These are phyloP conservation scores for Claviceps spartinae DNA, from an alignment of 2,329 filamentous ascomycete genomes.

Conservation along the genomic window DNA sequence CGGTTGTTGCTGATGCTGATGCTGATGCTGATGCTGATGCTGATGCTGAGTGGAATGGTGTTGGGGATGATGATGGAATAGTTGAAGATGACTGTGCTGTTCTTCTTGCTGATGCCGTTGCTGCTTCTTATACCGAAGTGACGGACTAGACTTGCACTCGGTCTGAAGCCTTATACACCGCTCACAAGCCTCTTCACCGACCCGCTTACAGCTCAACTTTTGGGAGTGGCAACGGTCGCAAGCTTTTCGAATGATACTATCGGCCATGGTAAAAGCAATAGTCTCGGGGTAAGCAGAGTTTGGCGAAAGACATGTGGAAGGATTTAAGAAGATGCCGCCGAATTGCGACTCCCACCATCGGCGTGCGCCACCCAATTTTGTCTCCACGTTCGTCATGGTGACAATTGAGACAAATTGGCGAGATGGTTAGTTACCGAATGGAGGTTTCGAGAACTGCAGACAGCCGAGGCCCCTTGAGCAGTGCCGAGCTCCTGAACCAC, in stretches of 20 bases:
- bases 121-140: conserved; percentile 24
- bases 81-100: conserved; percentile 1
- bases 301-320: conserved; percentile 16
- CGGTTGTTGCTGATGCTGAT: conserved; percentile 8
- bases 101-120: conserved; percentile 14
- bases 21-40: conserved; percentile 12
- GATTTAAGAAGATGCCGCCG: conserved; percentile 16
- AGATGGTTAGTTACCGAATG: conserved; percentile 7
- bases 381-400: not conserved
- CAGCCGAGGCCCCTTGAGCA: conserved; percentile 3
- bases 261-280: conserved; percentile 22
- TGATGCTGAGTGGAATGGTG: conserved; percentile 17
- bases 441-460: conserved; percentile 6
- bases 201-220: conserved; percentile 32
- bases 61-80: not conserved
- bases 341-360: conserved; percentile 7
- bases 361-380: conserved; percentile 5
- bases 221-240: conserved; percentile 34
- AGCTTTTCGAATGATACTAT: conserved; percentile 27
- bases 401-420: conserved; percentile 2
- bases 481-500: not conserved
- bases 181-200: conserved; percentile 26
- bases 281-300: conserved; percentile 10
- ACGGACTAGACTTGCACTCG: conserved; percentile 31
- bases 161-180: conserved; percentile 27